Percentiles rank a stretch among this genome's conserved stretches.
These are phyloP conservation scores for Thymus quinquecostatus DNA, from an alignment of 257 asterid species.

Conservation along the genomic window DNA sequence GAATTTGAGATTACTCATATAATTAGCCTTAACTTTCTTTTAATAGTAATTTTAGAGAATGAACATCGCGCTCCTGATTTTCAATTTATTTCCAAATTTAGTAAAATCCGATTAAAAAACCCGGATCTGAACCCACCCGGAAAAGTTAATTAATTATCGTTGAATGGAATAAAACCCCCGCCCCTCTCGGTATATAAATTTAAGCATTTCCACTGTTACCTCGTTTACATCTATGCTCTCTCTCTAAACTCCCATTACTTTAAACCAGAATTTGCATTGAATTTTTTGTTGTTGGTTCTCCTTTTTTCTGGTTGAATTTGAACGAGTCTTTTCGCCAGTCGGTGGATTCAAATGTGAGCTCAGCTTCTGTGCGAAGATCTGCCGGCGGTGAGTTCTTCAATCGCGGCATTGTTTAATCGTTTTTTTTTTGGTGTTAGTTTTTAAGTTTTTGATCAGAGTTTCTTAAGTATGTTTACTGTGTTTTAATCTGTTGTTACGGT, in stretches of 20 bases:
- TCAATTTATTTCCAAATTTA: background rate
- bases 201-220: constrained; percentile 31
- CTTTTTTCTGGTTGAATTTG: background rate
- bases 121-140: constrained; percentile 33
- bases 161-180: constrained; percentile 53
- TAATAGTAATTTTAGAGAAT: too few species aligned
- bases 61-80: background rate
- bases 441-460: constrained; percentile 17
- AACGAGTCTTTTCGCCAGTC: constrained; percentile 10
- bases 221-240: constrained; percentile 42
- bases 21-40: too few species aligned
- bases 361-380: constrained; percentile 59
- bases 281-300: background rate
- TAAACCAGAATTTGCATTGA: constrained; percentile 5
- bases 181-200: constrained; percentile 39
- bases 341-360: constrained; percentile 55
- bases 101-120: constrained; percentile 17
- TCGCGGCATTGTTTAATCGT: constrained; percentile 15
- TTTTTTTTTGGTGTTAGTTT: background rate
- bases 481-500: background rate
- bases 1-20: too few species aligned
- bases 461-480: background rate
- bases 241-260: constrained; percentile 14
- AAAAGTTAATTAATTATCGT: constrained; percentile 22
- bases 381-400: constrained; percentile 49